These are phyloP conservation scores for Vitis hybrid DNA, from an alignment of 177 flowering plant species.

Conservation along the genomic window DNA sequence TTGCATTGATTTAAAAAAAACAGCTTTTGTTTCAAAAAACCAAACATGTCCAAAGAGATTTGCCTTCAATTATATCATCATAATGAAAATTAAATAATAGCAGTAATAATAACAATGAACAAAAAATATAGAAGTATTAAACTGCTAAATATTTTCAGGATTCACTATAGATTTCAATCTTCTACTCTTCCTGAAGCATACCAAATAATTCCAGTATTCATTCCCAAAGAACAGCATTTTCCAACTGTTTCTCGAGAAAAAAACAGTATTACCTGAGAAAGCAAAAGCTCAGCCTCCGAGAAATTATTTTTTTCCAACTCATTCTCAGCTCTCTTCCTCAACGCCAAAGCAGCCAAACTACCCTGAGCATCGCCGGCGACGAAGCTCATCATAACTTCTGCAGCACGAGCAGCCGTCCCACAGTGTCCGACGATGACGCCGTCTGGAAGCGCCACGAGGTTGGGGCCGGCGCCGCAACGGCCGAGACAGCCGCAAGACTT, in stretches of 20 bases:
- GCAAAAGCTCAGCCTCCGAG: conserved; percentile 47
- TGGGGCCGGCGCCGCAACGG: conserved; percentile 90
- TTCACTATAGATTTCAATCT: too few species aligned
- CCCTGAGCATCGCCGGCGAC: conserved; percentile 18
- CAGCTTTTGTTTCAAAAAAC: too few species aligned
- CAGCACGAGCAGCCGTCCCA: conserved; percentile 66
- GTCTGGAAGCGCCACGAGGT: conserved; percentile 64
- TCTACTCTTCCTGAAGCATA: too few species aligned
- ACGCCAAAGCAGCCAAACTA: conserved; percentile 62
- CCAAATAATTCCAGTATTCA: background rate
- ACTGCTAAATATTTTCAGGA: too few species aligned
- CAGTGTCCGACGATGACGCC: conserved; percentile 54
- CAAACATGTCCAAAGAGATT: too few species aligned
- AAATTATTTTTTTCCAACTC: conserved; percentile 47
- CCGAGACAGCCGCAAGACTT: conserved; percentile 81
- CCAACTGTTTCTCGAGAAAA: background rate
- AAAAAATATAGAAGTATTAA: too few species aligned
- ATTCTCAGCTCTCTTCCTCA: conserved; percentile 74
- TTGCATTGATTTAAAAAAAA: too few species aligned
- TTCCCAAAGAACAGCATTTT: background rate
- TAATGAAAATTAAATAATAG: too few species aligned
- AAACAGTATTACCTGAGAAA: conserved; percentile 54
- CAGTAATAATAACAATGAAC: too few species aligned
- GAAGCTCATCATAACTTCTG: conserved; percentile 38
- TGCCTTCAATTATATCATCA: too few species aligned